These are phyloP conservation scores for Wolfiporia cocos DNA, from an alignment of 1,284 basidiomycete species.

Conservation along the genomic window DNA sequence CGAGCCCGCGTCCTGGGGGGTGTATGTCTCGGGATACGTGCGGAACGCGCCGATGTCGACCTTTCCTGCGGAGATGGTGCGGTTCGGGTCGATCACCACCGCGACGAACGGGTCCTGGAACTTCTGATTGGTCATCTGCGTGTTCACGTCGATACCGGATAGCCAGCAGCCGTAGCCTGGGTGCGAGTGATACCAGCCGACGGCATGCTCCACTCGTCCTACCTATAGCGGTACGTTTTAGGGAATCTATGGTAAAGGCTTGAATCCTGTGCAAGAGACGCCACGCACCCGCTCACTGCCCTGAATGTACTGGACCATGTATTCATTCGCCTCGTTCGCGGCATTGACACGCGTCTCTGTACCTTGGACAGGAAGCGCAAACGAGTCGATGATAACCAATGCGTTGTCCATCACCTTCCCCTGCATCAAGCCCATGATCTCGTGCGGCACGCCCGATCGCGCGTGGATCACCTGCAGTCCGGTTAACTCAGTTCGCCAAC, in stretches of 20 bases:
- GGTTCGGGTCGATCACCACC: conserved; percentile 98
- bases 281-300: conserved; percentile 68
- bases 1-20: conserved; percentile 61
- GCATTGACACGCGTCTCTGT: conserved; percentile 99
- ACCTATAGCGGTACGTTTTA: conserved; percentile 40
- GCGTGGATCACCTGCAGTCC: conserved; percentile 86
- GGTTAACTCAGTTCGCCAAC: background rate
- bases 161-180: conserved; percentile 98
- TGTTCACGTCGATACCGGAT: conserved; percentile 94
- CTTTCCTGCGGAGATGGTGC: conserved; percentile 95
- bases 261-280: background rate
- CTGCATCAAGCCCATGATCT: conserved; percentile 99
- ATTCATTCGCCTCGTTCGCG: conserved; percentile 93
- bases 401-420: conserved; percentile 87
- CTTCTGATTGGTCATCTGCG: conserved; percentile 92
- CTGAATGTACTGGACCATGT: conserved; percentile 93
- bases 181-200: conserved; percentile 99
- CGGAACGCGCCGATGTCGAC: conserved; percentile 99
- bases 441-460: conserved; percentile 93
- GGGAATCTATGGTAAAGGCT: background rate
- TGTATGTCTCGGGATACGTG: conserved; percentile 92
- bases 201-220: conserved; percentile 79
- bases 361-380: conserved; percentile 96
- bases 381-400: conserved; percentile 93
- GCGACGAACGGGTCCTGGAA: conserved; percentile 97